Evolutionary conservation across 768 basidiomycete genomes (phyloP), one percentile per base, ranked within the genome.

Genomic region (Pleurotus sapidus): DNA sequence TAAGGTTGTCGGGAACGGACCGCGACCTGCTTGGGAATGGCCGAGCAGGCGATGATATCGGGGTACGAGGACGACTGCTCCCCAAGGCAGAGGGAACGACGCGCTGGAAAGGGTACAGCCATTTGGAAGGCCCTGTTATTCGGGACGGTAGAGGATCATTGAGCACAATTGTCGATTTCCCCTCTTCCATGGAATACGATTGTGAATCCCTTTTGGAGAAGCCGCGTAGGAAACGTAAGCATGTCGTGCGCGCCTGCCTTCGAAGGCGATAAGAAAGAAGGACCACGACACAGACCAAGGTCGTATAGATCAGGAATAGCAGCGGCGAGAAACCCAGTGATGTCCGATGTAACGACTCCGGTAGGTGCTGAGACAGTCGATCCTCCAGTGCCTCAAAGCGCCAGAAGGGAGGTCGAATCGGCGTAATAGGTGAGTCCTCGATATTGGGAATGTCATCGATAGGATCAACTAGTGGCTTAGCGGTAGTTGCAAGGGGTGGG

Each of bases 261-360:
- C 88, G 83, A 58, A 93, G 65, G 4, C 89, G 86, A 59, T 76
- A 84, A 23, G 68, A 67, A 40, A 85, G 60, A 46, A 79, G 67
- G 14, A 78, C 56, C 20, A 85, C 42, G 39, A 83, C 45, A 39
- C 73, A 68, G 24, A 83, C 61, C 20, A 81, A 59, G 57, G 78
- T 59, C 14, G 78, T 58, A 67, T 83, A 87, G 63, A 88, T 76
- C 6, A 89, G 60, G 62, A 87, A 72, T n/a, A 83, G 66, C 18
- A 88, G 74, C 6, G 84, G 84, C 4, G 90, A 89, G 68, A 91
- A 90, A 0, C 89, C 89, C 27, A 92, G 80, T 0, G 87, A 83
- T 27, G 79, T 72, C 25, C 87, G 76, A 6, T 80, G 83, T 20
- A 93, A 72, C 8, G 80, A 82, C 11, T 79, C 64, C 8, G 89